These are phyloP conservation scores for Teunomyces barrocoloradensis DNA, from an alignment of 805 yeast genomes.

Conservation along the genomic window DNA sequence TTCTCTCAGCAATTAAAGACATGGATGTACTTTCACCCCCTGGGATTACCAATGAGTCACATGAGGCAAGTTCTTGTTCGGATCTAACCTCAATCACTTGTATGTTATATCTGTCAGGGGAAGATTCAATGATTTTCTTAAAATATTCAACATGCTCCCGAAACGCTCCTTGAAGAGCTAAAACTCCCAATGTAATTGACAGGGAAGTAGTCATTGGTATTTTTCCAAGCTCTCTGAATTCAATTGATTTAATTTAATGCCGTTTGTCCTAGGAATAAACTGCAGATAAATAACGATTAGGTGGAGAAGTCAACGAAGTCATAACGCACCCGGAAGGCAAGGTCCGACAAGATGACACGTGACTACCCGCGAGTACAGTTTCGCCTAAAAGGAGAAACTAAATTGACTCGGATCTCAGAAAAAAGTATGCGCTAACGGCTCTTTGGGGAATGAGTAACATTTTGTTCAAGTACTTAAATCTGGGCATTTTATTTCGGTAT, in stretches of 20 bases:
- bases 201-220: not conserved
- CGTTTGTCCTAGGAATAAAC: not conserved
- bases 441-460: slow-evolving; percentile 1
- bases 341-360: not conserved
- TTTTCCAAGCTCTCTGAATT: slow-evolving; percentile 8
- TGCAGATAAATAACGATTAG: not conserved
- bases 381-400: not conserved
- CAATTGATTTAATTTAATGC: not conserved
- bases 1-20: slow-evolving; percentile 66
- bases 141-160: slow-evolving; percentile 61
- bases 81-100: slow-evolving; percentile 50
- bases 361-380: not conserved
- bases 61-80: slow-evolving; percentile 43
- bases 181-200: slow-evolving; percentile 50
- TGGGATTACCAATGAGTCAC: slow-evolving; percentile 66
- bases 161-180: slow-evolving; percentile 81
- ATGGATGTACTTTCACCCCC: slow-evolving; percentile 73
- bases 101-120: slow-evolving; percentile 26
- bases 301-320: too few species aligned
- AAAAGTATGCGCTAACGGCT: slow-evolving; percentile 6
- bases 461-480: not conserved
- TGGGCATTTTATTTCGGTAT: not conserved
- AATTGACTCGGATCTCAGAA: not conserved
- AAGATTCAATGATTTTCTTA: slow-evolving; percentile 22
- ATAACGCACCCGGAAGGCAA: not conserved